Evolutionary conservation across 345 rosid species (phyloP).

Genomic region (Aquilaria malaccensis): DNA sequence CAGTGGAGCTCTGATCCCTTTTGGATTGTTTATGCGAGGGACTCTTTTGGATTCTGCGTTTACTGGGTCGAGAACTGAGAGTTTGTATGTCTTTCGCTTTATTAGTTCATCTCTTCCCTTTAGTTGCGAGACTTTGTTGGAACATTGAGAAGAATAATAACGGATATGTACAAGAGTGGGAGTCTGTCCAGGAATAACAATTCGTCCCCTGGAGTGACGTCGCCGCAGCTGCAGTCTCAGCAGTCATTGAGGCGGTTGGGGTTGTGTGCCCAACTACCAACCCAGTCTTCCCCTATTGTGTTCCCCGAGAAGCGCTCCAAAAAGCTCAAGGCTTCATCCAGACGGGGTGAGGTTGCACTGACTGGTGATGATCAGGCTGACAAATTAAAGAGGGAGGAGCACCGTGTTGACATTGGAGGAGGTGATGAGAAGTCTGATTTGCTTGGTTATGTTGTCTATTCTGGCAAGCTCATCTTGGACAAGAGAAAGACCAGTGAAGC

Average conservation of each 20-base stretch:
- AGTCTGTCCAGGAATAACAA: constrained; percentile 25
- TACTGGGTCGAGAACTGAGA: constrained; percentile 12
- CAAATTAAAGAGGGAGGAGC: constrained; percentile 49
- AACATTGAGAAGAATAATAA: constrained; percentile 11
- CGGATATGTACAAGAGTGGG: constrained; percentile 47
- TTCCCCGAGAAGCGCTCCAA: constrained; percentile 82
- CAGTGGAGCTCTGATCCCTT: not conserved
- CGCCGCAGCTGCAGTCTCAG: constrained; percentile 32
- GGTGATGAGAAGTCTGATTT: constrained; percentile 92
- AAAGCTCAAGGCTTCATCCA: constrained; percentile 61
- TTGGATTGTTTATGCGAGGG: not conserved
- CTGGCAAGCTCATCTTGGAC: constrained; percentile 72
- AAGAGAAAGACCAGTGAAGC: constrained; percentile 37
- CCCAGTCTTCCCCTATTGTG: constrained; percentile 74
- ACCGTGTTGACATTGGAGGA: constrained; percentile 62
- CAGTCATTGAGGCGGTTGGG: constrained; percentile 75
- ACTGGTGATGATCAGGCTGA: constrained; percentile 33
- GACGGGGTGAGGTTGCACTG: constrained; percentile 17
- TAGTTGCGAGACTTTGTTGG: constrained; percentile 15
- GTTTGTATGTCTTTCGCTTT: constrained; percentile 28
- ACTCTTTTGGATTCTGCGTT: not conserved
- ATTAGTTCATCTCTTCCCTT: constrained; percentile 16
- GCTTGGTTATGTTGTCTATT: constrained; percentile 61
- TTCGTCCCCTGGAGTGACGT: constrained; percentile 18
- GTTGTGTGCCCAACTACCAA: constrained; percentile 60